Evolutionary conservation across 2,329 filamentous ascomycete species (phyloP).

Genomic region (Claviceps digitariae): DNA sequence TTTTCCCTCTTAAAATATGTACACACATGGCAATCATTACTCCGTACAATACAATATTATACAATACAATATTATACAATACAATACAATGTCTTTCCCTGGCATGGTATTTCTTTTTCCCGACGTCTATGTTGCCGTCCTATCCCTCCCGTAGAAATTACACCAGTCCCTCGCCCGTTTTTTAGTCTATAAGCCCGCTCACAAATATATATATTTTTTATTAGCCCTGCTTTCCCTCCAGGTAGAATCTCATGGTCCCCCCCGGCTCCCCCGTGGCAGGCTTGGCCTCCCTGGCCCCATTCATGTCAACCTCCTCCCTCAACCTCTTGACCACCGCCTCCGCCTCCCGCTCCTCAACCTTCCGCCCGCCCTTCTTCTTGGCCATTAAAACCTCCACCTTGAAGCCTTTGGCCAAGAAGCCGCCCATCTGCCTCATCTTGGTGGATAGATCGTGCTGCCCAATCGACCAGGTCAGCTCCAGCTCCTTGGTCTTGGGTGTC

Average conservation of each 20-base stretch:
- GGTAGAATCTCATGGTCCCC: constrained; percentile 27
- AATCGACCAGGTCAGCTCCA: constrained; percentile 90
- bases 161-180: too few relatives aligned
- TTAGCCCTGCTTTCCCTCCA: constrained; percentile 21
- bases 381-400: constrained; percentile 62
- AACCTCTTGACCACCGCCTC: constrained; percentile 36
- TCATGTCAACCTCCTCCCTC: constrained; percentile 18
- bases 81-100: not conserved
- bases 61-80: not conserved
- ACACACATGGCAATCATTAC: not conserved
- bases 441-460: constrained; percentile 60
- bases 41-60: not conserved
- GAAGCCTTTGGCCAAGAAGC: constrained; percentile 61
- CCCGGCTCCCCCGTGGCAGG: constrained; percentile 30
- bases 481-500: constrained; percentile 46
- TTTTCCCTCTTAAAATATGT: not conserved
- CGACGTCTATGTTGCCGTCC: too few relatives aligned
- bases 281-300: constrained; percentile 31
- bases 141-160: too few relatives aligned
- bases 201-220: too few relatives aligned
- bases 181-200: too few relatives aligned
- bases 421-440: constrained; percentile 50
- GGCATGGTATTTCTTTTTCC: not conserved
- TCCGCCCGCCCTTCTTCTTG: constrained; percentile 47
- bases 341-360: constrained; percentile 48